Evolutionary conservation across 2,329 filamentous ascomycete species (phyloP).

Genomic region (Emmonsiellopsis sp.): DNA sequence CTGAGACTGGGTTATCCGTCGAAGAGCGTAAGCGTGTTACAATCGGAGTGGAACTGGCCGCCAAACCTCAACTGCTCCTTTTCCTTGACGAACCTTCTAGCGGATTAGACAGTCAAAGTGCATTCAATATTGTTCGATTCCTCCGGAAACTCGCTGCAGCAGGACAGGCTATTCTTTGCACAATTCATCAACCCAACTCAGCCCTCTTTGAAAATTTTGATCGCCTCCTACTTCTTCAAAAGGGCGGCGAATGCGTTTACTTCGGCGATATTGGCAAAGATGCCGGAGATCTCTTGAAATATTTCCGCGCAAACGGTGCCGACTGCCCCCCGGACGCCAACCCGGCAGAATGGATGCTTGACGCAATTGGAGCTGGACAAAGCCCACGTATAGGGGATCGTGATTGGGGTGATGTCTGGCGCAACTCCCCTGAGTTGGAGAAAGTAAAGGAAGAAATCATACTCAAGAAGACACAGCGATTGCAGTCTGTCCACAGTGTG

Average conservation of each 20-base stretch:
- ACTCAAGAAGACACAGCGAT: constrained; percentile 52
- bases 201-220: constrained; percentile 87
- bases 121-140: constrained; percentile 82
- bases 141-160: constrained; percentile 82
- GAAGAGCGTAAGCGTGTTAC: constrained; percentile 71
- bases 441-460: constrained; percentile 54
- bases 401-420: constrained; percentile 46
- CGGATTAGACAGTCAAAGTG: constrained; percentile 85
- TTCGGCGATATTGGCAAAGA: constrained; percentile 58
- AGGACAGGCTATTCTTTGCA: constrained; percentile 90
- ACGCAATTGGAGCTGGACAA: constrained; percentile 55
- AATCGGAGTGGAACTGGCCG: constrained; percentile 91
- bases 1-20: constrained; percentile 61
- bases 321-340: constrained; percentile 55
- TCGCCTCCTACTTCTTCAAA: constrained; percentile 54
- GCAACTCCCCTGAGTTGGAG: constrained; percentile 46
- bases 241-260: constrained; percentile 59
- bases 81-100: constrained; percentile 95
- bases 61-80: constrained; percentile 78
- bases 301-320: constrained; percentile 59
- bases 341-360: constrained; percentile 68
- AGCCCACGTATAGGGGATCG: constrained; percentile 61
- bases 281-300: constrained; percentile 48
- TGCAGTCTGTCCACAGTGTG: constrained; percentile 33
- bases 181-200: constrained; percentile 93